Conservation (phyloP, 495 filamentous ascomycete genomes). For the Penicillium samsonianum region DNA sequence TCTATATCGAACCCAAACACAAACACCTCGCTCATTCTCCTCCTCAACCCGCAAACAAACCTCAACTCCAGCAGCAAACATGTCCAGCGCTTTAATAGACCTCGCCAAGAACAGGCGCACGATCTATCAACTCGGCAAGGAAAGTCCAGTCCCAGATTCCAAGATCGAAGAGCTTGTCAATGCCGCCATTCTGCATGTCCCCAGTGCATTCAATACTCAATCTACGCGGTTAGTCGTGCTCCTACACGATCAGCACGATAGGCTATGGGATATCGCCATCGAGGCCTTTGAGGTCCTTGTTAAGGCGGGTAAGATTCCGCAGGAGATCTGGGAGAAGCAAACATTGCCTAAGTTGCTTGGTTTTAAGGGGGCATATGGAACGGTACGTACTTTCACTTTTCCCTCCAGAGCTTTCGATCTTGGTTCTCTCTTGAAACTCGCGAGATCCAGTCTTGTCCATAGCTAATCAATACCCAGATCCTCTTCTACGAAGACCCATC, state of each 20-base stretch:
- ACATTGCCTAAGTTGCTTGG: constrained; percentile 47
- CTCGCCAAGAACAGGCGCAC: constrained; percentile 49
- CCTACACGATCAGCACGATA: constrained; percentile 50
- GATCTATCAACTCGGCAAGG: constrained; percentile 49
- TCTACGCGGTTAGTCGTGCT: constrained; percentile 52
- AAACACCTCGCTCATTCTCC: constrained; percentile 2
- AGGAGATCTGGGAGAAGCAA: constrained; percentile 47
- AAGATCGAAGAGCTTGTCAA: constrained; percentile 53
- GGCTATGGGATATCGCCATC: constrained; percentile 51
- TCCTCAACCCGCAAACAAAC: constrained; percentile 5
- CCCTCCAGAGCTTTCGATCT: background rate
- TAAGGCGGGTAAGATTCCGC: constrained; percentile 33
- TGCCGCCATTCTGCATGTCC: constrained; percentile 47
- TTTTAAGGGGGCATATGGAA: constrained; percentile 50
- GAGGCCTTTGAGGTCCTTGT: constrained; percentile 43
- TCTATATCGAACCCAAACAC: background rate
- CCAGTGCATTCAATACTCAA: constrained; percentile 59
- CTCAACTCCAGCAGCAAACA: constrained; percentile 17
- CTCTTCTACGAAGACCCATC: constrained; percentile 56
- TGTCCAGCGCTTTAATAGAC: constrained; percentile 38
- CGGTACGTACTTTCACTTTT: constrained; percentile 34
- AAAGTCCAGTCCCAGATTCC: constrained; percentile 48
- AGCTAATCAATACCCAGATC: constrained; percentile 31
- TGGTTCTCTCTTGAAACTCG: background rate
- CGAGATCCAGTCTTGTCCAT: background rate